These are phyloP conservation scores for Dactylorhiza incarnata DNA, from an alignment of 106 monocot genomes.

Conservation along the genomic window DNA sequence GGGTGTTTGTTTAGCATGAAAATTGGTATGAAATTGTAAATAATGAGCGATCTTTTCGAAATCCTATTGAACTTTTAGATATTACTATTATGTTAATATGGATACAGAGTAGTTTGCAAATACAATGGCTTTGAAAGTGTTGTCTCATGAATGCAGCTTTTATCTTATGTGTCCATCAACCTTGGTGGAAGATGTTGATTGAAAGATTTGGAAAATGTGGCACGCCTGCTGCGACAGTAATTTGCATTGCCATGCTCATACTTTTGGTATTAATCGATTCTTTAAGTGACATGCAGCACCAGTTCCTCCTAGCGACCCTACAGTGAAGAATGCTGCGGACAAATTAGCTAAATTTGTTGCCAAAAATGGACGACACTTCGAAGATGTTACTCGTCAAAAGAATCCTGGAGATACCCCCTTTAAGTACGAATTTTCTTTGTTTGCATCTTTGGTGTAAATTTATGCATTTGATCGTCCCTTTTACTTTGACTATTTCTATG, in stretches of 20 bases:
- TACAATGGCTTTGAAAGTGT: conserved; percentile 30
- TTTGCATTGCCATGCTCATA: conserved; percentile 75
- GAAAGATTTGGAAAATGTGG: conserved; percentile 81
- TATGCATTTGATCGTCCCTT: background rate
- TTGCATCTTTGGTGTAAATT: background rate
- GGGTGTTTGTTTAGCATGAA: background rate
- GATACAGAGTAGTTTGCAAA: background rate
- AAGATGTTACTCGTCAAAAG: conserved; percentile 81
- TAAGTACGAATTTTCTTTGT: conserved; percentile 49
- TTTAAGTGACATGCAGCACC: conserved; percentile 99
- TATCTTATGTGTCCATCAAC: conserved; percentile 45
- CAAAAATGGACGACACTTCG: conserved; percentile 89
- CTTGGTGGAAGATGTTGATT: conserved; percentile 73
- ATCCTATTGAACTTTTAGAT: background rate
- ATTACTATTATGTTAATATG: background rate
- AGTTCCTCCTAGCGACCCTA: conserved; percentile 63
- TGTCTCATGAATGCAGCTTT: conserved; percentile 64
- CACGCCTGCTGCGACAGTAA: conserved; percentile 46
- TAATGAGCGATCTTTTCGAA: background rate
- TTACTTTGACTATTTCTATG: background rate
- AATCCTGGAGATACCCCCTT: conserved; percentile 99
- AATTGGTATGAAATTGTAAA: background rate
- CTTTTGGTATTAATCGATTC: conserved; percentile 89
- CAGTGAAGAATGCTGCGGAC: conserved; percentile 83
- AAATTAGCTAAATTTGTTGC: conserved; percentile 88